A percentile compares a stretch with the other conserved stretches of the same genome.
phyloP scores from a whole-genome alignment of 2,329 filamentous ascomycete species.

The Dothistroma septosporum region DNA sequence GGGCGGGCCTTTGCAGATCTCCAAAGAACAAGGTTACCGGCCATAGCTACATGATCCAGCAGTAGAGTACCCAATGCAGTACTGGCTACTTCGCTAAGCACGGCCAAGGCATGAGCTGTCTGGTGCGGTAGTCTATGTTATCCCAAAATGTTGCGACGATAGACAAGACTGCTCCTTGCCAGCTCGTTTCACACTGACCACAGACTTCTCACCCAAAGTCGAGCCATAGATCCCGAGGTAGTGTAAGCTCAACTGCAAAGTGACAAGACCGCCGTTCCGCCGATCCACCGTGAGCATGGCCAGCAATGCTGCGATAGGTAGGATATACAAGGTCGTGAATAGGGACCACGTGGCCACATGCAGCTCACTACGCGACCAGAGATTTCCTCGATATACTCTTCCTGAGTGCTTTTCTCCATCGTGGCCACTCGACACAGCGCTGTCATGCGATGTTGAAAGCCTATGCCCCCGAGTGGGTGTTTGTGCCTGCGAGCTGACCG shows the following conservation, averaged over 20 bases:
- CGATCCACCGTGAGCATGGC: background rate
- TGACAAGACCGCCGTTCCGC: background rate
- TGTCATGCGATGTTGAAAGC: too few relatives aligned
- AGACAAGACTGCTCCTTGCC: background rate
- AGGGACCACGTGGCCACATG: background rate
- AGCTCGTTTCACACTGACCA: background rate
- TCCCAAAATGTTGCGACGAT: too few relatives aligned
- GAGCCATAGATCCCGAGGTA: background rate
- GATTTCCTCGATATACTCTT: background rate
- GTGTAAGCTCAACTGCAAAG: background rate
- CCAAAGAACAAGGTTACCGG: background rate
- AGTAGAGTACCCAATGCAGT: background rate
- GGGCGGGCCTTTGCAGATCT: too few relatives aligned
- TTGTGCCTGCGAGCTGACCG: too few relatives aligned
- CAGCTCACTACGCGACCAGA: background rate
- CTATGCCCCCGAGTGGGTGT: too few relatives aligned
- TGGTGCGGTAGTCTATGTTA: background rate
- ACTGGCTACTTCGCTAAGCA: background rate
- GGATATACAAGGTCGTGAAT: background rate
- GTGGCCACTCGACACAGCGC: too few relatives aligned
- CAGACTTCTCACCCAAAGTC: background rate
- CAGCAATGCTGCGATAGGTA: background rate
- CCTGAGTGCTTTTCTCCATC: background rate
- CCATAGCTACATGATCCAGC: background rate
- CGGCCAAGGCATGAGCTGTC: background rate